phyloP scores from a whole-genome alignment of 2,329 filamentous ascomycete species.

The Aspergillus sp. region DNA sequence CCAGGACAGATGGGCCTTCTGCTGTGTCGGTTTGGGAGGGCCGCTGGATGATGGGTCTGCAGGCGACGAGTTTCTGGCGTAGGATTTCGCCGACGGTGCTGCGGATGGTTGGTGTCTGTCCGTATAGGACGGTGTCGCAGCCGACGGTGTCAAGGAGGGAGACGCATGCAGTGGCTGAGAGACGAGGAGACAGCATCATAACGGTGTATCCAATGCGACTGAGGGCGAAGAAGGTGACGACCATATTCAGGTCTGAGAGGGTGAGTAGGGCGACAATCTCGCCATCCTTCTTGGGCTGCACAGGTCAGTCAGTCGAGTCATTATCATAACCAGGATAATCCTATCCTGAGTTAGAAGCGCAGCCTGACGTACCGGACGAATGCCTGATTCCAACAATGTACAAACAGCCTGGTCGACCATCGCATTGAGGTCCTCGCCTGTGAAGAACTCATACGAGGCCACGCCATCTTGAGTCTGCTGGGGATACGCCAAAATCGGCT shows the following conservation, averaged over 20 bases:
- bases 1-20: conserved; percentile 17
- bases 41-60: conserved; percentile 25
- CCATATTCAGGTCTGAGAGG: conserved; percentile 43
- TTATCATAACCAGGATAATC: neutral
- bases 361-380: conserved; percentile 14
- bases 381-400: conserved; percentile 26
- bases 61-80: conserved; percentile 23
- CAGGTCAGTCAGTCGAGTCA: neutral
- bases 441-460: conserved; percentile 43
- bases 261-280: conserved; percentile 42
- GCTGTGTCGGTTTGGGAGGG: conserved; percentile 1
- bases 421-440: conserved; percentile 40
- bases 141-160: conserved; percentile 39
- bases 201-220: conserved; percentile 47
- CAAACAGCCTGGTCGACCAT: conserved; percentile 42
- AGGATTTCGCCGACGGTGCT: conserved; percentile 31
- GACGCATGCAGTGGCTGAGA: conserved; percentile 43
- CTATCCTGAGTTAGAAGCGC: neutral
- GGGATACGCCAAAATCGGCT: conserved; percentile 45
- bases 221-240: conserved; percentile 46
- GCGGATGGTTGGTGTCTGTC: conserved; percentile 34
- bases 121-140: conserved; percentile 39
- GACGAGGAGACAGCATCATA: conserved; percentile 46
- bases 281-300: conserved; percentile 19
- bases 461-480: conserved; percentile 28